Conservation (phyloP, 441 rosid genomes). For the Euphorbia schlechtendalii region DNA sequence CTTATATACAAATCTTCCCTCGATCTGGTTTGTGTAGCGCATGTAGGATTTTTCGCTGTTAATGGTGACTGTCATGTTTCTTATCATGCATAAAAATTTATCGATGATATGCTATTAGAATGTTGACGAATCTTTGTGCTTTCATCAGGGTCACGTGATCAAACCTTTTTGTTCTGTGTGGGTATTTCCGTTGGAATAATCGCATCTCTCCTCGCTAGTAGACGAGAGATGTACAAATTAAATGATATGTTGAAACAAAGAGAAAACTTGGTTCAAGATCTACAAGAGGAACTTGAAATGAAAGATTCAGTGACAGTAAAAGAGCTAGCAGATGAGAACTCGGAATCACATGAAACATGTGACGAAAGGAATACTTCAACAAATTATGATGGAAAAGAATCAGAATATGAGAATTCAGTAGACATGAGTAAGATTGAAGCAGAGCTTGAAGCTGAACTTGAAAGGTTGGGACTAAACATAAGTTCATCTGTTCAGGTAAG, state of each 20-base stretch:
- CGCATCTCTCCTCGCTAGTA: conserved; percentile 43
- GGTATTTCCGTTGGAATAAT: conserved; percentile 65
- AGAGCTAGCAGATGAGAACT: conserved; percentile 44
- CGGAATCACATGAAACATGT: conserved; percentile 31
- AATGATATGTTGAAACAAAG: conserved; percentile 46
- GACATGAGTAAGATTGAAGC: conserved; percentile 80
- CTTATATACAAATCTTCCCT: too few species aligned
- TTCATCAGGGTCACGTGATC: conserved; percentile 42
- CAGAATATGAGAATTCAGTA: conserved; percentile 28
- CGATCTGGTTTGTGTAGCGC: too few species aligned
- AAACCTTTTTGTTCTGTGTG: conserved; percentile 41
- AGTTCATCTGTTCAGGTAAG: conserved; percentile 27
- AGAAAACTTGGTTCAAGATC: conserved; percentile 61
- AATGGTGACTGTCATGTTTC: too few species aligned
- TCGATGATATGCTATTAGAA: too few species aligned
- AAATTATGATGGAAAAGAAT: conserved; percentile 20
- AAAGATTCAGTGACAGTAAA: conserved; percentile 52
- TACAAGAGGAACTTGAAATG: conserved; percentile 67
- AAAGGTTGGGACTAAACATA: conserved; percentile 59
- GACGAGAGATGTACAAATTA: conserved; percentile 40
- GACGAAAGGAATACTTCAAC: conserved; percentile 20
- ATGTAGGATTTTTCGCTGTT: too few species aligned
- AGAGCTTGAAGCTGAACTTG: conserved; percentile 95
- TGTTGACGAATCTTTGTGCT: too few species aligned
- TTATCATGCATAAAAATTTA: too few species aligned